Evolutionary conservation across 1,139 yeast species (phyloP).

Genomic region (Candida dubliniensis): DNA sequence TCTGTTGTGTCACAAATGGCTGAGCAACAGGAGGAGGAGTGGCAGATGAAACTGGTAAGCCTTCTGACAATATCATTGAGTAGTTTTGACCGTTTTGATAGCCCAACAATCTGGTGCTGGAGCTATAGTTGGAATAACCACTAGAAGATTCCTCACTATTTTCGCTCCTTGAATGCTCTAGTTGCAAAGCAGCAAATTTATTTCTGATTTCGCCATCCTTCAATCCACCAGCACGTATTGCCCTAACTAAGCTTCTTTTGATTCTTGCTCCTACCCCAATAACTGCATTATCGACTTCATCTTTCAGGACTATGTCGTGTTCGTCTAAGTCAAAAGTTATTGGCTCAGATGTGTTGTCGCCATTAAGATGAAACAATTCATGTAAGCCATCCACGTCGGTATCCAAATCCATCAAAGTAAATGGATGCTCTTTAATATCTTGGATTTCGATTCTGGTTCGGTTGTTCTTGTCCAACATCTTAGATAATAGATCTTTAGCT

Average conservation of each 20-base stretch:
- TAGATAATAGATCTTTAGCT: conserved; percentile 66
- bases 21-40: conserved; percentile 4
- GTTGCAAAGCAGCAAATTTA: conserved; percentile 23
- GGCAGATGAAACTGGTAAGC: neutral
- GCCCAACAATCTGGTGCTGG: conserved; percentile 13
- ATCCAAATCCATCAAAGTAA: conserved; percentile 64
- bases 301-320: conserved; percentile 49
- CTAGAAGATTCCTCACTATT: conserved; percentile 38
- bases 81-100: conserved; percentile 17
- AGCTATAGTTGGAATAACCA: conserved; percentile 18
- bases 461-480: conserved; percentile 73
- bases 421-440: conserved; percentile 79
- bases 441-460: conserved; percentile 63
- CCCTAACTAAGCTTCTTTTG: conserved; percentile 58
- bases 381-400: conserved; percentile 38
- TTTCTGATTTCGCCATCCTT: conserved; percentile 29
- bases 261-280: conserved; percentile 74
- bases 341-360: conserved; percentile 6
- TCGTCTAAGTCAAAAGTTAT: conserved; percentile 15
- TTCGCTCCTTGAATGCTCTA: conserved; percentile 32
- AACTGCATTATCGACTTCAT: conserved; percentile 75
- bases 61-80: conserved; percentile 40
- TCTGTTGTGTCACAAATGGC: neutral
- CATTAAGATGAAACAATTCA: conserved; percentile 39
- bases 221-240: conserved; percentile 35